Evolutionary conservation across 345 rosid species (phyloP).

Genomic region (Rhizophora mangle): DNA sequence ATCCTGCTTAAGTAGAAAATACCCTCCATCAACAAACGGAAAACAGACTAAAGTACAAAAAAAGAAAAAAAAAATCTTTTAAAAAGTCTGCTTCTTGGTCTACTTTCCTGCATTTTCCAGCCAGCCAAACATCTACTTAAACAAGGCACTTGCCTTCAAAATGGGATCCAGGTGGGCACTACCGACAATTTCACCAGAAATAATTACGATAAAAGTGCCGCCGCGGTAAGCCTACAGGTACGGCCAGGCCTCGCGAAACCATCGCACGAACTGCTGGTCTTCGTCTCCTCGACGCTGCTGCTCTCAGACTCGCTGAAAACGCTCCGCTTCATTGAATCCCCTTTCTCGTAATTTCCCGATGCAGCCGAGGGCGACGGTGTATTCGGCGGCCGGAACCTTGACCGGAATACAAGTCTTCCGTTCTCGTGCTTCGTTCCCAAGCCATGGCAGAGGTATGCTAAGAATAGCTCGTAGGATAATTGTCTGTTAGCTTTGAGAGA

Average conservation of each 20-base stretch:
- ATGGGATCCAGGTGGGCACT: conserved; percentile 59
- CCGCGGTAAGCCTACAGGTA: conserved; percentile 88
- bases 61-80: neutral
- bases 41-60: no score
- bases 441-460: neutral
- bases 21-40: neutral
- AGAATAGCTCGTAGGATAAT: neutral
- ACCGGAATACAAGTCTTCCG: neutral
- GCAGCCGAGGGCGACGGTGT: neutral
- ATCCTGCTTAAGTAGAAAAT: conserved; percentile 49
- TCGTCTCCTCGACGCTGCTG: conserved; percentile 28
- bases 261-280: conserved; percentile 69
- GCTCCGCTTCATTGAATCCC: conserved; percentile 23
- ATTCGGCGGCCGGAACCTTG: conserved; percentile 9
- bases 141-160: conserved; percentile 53
- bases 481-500: neutral
- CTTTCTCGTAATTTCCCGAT: neutral
- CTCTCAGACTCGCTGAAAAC: conserved; percentile 37
- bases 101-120: neutral
- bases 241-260: conserved; percentile 99
- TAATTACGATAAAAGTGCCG: conserved; percentile 62
- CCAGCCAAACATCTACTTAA: neutral
- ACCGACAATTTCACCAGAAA: conserved; percentile 64
- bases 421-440: neutral
- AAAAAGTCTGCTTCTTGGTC: neutral